Conservation (phyloP, 1,284 basidiomycete genomes). For the Ustilago xerochloae region DNA sequence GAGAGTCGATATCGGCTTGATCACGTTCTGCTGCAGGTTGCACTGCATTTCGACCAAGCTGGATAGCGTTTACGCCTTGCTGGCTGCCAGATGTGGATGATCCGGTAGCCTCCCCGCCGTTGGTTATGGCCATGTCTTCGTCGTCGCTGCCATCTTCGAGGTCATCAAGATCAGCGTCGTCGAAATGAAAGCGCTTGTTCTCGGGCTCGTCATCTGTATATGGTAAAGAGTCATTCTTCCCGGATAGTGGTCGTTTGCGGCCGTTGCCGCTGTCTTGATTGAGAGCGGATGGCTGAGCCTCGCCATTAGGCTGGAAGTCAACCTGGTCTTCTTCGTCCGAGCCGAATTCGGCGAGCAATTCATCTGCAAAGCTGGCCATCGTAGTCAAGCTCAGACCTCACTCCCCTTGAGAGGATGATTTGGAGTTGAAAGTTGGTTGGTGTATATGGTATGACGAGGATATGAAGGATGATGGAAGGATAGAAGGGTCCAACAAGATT, state of each 20-base stretch:
- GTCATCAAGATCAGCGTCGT: conserved; percentile 62
- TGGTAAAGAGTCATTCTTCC: conserved; percentile 71
- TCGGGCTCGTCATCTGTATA: conserved; percentile 13
- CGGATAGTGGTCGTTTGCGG: conserved; percentile 32
- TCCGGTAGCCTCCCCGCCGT: conserved; percentile 13
- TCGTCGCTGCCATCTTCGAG: conserved; percentile 43
- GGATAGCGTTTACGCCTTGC: conserved; percentile 2
- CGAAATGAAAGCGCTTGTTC: conserved; percentile 29
- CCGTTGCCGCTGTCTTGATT: conserved; percentile 70
- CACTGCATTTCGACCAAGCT: conserved; percentile 84
- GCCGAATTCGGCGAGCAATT: conserved; percentile 83
- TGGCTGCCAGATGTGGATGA: conserved; percentile 13
- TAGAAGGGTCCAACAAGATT: conserved; percentile 11
- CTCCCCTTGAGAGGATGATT: neutral
- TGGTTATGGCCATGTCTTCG: conserved; percentile 15
- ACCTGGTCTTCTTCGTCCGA: conserved; percentile 71
- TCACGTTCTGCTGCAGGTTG: conserved; percentile 93
- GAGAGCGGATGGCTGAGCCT: conserved; percentile 54
- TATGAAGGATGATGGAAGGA: too few relatives aligned
- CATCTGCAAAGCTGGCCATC: conserved; percentile 77
- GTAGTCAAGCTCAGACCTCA: neutral
- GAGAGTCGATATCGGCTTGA: conserved; percentile 87
- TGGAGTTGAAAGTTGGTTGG: neutral
- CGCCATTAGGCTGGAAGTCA: conserved; percentile 54
- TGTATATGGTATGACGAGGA: too few relatives aligned